Conservation (phyloP, 441 rosid genomes). For the Breynia disticha region DNA sequence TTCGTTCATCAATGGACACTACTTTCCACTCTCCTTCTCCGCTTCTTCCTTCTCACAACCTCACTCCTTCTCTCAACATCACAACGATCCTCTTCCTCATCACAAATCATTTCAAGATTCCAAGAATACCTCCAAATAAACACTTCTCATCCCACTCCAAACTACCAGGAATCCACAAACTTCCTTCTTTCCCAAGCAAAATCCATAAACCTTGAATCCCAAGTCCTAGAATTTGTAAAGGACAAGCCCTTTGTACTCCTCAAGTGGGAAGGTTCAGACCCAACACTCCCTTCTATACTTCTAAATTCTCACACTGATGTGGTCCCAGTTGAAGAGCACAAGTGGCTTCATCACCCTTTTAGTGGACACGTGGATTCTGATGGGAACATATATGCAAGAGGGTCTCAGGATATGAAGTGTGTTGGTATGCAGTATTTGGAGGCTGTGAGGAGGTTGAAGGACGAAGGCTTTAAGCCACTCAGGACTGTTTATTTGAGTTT, state of each 20-base stretch:
- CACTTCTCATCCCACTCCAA: slow-evolving; percentile 77
- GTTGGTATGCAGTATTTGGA: slow-evolving; percentile 93
- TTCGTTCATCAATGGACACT: too few species aligned
- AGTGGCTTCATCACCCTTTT: slow-evolving; percentile 76
- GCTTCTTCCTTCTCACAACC: too few species aligned
- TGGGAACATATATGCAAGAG: slow-evolving; percentile 75
- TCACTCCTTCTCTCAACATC: too few species aligned
- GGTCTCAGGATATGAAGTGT: slow-evolving; percentile 98
- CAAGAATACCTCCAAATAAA: slow-evolving; percentile 77
- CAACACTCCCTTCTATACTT: slow-evolving; percentile 55
- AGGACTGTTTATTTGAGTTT: slow-evolving; percentile 70
- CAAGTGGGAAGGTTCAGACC: slow-evolving; percentile 67
- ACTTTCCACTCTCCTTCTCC: too few species aligned
- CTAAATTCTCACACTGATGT: slow-evolving; percentile 96
- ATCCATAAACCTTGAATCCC: slow-evolving; percentile 54
- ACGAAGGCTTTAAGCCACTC: slow-evolving; percentile 46
- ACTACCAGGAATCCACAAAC: slow-evolving; percentile 44
- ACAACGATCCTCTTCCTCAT: background rate
- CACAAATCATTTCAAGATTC: slow-evolving; percentile 58
- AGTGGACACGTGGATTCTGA: slow-evolving; percentile 60
- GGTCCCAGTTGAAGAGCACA: slow-evolving; percentile 65
- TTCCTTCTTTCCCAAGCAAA: slow-evolving; percentile 59
- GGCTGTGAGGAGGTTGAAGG: slow-evolving; percentile 62
- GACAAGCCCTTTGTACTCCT: slow-evolving; percentile 69
- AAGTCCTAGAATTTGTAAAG: slow-evolving; percentile 43